Evolutionary conservation across 2,329 filamentous ascomycete species (phyloP).

Genomic region (Beauveria australis): DNA sequence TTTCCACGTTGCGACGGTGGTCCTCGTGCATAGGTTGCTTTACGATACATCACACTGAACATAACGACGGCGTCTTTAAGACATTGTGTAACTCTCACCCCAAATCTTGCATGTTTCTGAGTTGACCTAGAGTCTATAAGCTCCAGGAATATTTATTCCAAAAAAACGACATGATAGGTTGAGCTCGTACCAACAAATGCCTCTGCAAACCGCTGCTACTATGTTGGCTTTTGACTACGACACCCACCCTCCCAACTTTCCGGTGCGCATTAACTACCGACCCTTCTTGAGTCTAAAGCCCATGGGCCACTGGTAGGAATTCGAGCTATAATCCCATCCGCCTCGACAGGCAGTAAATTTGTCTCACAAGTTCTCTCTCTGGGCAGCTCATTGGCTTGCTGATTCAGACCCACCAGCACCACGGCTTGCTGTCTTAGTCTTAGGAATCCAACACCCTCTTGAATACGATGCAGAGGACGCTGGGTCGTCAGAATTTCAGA

Average conservation of each 20-base stretch:
- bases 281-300: neutral
- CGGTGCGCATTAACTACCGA: neutral
- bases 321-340: neutral
- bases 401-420: neutral
- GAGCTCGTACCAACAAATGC: too few species aligned
- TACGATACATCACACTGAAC: neutral
- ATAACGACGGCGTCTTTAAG: neutral
- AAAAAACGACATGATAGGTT: too few species aligned
- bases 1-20: too few species aligned
- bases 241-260: neutral
- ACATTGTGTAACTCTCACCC: neutral
- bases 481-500: neutral
- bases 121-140: too few species aligned
- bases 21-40: neutral
- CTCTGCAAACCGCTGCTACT: too few species aligned
- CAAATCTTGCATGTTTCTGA: too few species aligned
- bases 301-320: constrained; percentile 3
- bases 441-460: neutral
- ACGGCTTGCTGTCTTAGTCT: constrained; percentile 1
- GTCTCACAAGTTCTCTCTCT: neutral
- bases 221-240: neutral
- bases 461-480: neutral
- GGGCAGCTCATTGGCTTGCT: neutral
- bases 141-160: too few species aligned
- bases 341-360: neutral